Evolutionary conservation across 2,329 filamentous ascomycete species (phyloP).

Genomic region (Polychaeton citri): DNA sequence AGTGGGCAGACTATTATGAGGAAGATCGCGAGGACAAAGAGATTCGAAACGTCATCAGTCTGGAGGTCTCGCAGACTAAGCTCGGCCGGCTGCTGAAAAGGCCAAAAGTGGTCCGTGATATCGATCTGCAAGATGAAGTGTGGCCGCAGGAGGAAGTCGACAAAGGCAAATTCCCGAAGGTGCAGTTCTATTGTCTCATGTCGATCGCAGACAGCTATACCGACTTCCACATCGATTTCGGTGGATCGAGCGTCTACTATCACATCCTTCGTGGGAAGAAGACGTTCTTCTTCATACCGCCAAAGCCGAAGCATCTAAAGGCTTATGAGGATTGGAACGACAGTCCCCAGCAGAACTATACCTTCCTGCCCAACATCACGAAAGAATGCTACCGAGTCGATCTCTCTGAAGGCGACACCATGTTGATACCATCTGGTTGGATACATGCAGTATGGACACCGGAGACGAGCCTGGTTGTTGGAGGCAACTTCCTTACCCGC

Average conservation of each 20-base stretch:
- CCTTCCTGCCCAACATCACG: conserved; percentile 50
- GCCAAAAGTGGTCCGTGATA: conserved; percentile 51
- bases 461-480: conserved; percentile 54
- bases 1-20: conserved; percentile 57
- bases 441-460: conserved; percentile 62
- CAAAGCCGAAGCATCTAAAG: conserved; percentile 53
- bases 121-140: conserved; percentile 44
- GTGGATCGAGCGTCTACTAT: conserved; percentile 57
- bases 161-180: conserved; percentile 45
- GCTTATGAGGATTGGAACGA: conserved; percentile 61
- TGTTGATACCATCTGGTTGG: conserved; percentile 59
- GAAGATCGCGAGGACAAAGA: conserved; percentile 45
- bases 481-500: conserved; percentile 55
- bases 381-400: conserved; percentile 56
- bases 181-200: conserved; percentile 59
- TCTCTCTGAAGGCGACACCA: conserved; percentile 52
- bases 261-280: conserved; percentile 57
- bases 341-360: conserved; percentile 51
- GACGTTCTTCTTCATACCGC: conserved; percentile 59
- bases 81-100: conserved; percentile 49
- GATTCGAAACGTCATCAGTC: conserved; percentile 55
- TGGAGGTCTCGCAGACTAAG: conserved; percentile 52
- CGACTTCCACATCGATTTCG: conserved; percentile 61
- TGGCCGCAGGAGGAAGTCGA: conserved; percentile 41
- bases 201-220: conserved; percentile 59